Evolutionary conservation across 345 rosid genomes (phyloP).

Genomic region (Syzygium jambos): DNA sequence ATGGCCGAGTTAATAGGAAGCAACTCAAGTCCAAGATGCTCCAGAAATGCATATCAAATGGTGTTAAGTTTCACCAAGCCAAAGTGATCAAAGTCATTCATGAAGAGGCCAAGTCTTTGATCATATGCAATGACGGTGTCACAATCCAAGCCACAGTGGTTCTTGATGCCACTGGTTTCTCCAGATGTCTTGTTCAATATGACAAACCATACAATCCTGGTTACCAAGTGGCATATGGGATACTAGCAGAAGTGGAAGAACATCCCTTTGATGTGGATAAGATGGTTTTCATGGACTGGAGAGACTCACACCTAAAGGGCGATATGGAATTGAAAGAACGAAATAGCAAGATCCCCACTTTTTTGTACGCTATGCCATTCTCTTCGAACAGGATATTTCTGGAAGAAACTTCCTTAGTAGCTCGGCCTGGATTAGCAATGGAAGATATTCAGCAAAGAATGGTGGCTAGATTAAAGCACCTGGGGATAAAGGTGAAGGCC

Average conservation of each 20-base stretch:
- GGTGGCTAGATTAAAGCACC: conserved; percentile 85
- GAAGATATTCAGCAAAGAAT: conserved; percentile 90
- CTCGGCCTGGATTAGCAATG: conserved; percentile 79
- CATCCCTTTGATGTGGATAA: conserved; percentile 91
- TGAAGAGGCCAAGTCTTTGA: conserved; percentile 68
- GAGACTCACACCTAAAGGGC: conserved; percentile 66
- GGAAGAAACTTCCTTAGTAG: conserved; percentile 91
- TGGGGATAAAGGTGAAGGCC: conserved; percentile 70
- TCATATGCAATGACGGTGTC: conserved; percentile 81
- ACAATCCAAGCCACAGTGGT: conserved; percentile 77
- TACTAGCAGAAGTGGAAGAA: conserved; percentile 87
- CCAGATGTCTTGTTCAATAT: conserved; percentile 88
- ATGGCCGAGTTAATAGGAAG: conserved; percentile 93
- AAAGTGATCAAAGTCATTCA: conserved; percentile 84
- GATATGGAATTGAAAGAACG: conserved; percentile 37
- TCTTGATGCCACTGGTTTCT: conserved; percentile 97
- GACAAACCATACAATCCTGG: conserved; percentile 96
- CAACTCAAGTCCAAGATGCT: conserved; percentile 91
- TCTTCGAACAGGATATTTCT: conserved; percentile 71
- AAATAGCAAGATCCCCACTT: conserved; percentile 74
- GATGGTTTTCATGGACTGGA: conserved; percentile 99
- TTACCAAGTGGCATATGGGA: conserved; percentile 93
- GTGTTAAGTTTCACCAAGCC: conserved; percentile 88
- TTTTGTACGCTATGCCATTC: conserved; percentile 94
- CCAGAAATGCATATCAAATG: conserved; percentile 71